Evolutionary conservation across 345 rosid species (phyloP).

Genomic region (Bretschneidera sinensis): DNA sequence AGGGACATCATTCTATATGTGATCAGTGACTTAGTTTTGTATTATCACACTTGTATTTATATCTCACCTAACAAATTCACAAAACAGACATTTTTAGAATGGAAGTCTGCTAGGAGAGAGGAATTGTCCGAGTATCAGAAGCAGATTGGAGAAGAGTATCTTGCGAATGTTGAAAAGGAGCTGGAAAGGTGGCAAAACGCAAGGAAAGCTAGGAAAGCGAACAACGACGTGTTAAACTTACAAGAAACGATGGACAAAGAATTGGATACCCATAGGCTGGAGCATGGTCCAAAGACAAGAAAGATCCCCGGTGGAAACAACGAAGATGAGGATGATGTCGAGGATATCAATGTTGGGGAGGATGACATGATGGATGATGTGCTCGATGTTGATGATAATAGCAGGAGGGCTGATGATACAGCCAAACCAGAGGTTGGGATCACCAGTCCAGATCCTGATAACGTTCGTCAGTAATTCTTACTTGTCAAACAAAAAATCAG

Average conservation of each 20-base stretch:
- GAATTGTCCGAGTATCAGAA: slow-evolving; percentile 79
- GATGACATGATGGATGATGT: slow-evolving; percentile 94
- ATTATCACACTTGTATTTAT: neutral
- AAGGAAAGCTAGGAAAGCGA: slow-evolving; percentile 61
- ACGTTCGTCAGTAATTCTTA: slow-evolving; percentile 10
- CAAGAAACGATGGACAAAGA: slow-evolving; percentile 99
- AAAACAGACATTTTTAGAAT: slow-evolving; percentile 59
- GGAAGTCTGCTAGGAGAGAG: slow-evolving; percentile 75
- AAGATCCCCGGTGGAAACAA: slow-evolving; percentile 69
- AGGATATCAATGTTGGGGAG: slow-evolving; percentile 79
- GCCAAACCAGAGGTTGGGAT: slow-evolving; percentile 34
- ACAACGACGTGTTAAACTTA: slow-evolving; percentile 46
- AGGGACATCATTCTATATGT: too few species aligned
- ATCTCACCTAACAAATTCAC: neutral
- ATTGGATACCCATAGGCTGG: slow-evolving; percentile 82
- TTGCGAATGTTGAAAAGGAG: slow-evolving; percentile 81
- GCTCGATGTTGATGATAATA: slow-evolving; percentile 62
- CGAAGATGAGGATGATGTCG: slow-evolving; percentile 83
- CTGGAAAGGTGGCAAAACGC: slow-evolving; percentile 96
- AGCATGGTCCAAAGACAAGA: slow-evolving; percentile 93
- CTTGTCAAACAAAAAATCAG: too few species aligned
- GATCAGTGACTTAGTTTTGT: too few species aligned
- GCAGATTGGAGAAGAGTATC: slow-evolving; percentile 59
- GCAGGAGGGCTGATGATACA: slow-evolving; percentile 44
- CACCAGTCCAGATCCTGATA: slow-evolving; percentile 22